Percentiles rank a stretch among this genome's conserved stretches.
These are phyloP conservation scores for Reutealis trisperma DNA, from an alignment of 345 rosid genomes.

Conservation along the genomic window DNA sequence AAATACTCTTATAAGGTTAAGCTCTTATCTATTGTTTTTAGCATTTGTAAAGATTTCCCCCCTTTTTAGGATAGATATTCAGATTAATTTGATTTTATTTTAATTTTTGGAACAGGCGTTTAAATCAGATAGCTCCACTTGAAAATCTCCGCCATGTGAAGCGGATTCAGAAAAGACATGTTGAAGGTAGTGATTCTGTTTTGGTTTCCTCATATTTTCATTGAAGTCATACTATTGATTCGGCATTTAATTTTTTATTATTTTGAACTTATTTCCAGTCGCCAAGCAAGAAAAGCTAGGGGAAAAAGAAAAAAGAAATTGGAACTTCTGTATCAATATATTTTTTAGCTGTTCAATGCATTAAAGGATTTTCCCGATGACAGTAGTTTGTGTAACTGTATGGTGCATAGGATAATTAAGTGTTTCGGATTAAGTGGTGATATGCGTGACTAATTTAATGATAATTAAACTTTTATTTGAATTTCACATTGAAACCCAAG, in stretches of 20 bases:
- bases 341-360: neutral
- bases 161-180: conserved; percentile 56
- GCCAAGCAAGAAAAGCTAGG: neutral
- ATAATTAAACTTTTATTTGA: too few species aligned
- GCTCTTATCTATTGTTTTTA: neutral
- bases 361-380: neutral
- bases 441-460: too few species aligned
- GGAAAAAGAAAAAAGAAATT: too few species aligned
- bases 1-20: conserved; percentile 64
- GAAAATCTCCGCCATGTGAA: conserved; percentile 76
- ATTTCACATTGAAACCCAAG: too few species aligned
- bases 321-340: neutral
- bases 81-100: neutral
- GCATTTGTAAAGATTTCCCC: neutral
- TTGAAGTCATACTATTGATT: neutral
- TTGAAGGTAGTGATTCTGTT: conserved; percentile 35
- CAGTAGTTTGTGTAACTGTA: neutral
- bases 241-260: neutral
- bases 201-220: neutral
- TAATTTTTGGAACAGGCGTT: conserved; percentile 44
- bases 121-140: conserved; percentile 63
- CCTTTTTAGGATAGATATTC: neutral
- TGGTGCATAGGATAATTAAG: too few species aligned
- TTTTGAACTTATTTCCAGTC: neutral
- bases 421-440: too few species aligned